Evolutionary conservation across 768 basidiomycete species (phyloP).

Genomic region (Suillus weaverae): DNA sequence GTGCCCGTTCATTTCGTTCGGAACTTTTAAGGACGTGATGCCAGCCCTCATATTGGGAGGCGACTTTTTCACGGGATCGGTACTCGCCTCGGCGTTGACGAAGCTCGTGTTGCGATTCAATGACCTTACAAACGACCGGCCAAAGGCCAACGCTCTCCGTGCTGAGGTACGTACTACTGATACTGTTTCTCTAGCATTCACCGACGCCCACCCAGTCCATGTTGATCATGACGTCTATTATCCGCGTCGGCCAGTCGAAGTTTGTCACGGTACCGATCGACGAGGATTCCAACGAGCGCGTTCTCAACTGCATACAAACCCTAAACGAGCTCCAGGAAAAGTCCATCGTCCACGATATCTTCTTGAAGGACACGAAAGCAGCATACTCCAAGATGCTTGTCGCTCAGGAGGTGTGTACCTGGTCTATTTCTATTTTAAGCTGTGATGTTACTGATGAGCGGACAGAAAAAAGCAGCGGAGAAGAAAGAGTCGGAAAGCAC

Average conservation of each 20-base stretch:
- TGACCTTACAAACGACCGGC: slow-evolving; percentile 49
- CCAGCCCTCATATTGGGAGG: slow-evolving; percentile 86
- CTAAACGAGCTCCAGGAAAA: slow-evolving; percentile 74
- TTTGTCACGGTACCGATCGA: slow-evolving; percentile 94
- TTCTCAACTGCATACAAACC: slow-evolving; percentile 94
- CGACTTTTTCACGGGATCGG: slow-evolving; percentile 95
- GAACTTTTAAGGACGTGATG: neutral
- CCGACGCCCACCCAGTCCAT: slow-evolving; percentile 58
- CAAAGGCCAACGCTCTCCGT: slow-evolving; percentile 31
- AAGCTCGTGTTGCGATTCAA: slow-evolving; percentile 84
- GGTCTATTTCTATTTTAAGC: neutral
- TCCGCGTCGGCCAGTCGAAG: slow-evolving; percentile 96
- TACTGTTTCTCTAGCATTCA: neutral
- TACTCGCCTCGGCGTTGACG: slow-evolving; percentile 85
- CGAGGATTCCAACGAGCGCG: slow-evolving; percentile 95
- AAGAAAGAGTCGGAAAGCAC: slow-evolving; percentile 81
- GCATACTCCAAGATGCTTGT: slow-evolving; percentile 96
- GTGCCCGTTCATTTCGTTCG: neutral
- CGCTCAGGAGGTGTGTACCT: slow-evolving; percentile 75
- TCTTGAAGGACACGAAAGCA: slow-evolving; percentile 83
- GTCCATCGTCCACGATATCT: slow-evolving; percentile 62
- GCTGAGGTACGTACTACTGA: neutral
- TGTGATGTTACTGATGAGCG: slow-evolving; percentile 5
- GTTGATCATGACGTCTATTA: slow-evolving; percentile 96
- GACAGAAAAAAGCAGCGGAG: slow-evolving; percentile 84